These are phyloP conservation scores for Colletotrichum somersetense DNA, from an alignment of 2,329 filamentous ascomycete species.

Conservation along the genomic window DNA sequence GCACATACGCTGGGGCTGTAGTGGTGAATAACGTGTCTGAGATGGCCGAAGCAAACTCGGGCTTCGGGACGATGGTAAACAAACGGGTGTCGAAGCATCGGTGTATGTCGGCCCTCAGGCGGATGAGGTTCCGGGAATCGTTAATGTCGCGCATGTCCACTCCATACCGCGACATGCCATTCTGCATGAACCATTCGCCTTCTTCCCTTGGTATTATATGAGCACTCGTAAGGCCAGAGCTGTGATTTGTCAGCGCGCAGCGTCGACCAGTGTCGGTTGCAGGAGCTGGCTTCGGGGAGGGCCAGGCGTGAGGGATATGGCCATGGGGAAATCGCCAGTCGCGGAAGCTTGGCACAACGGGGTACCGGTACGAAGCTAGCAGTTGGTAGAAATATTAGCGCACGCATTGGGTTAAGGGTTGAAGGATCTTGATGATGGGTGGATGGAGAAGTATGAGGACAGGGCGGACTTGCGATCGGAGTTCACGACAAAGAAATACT, in stretches of 20 bases:
- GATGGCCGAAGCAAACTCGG: background rate
- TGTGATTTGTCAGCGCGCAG: conserved; percentile 3
- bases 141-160: conserved; percentile 7
- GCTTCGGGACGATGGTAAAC: conserved; percentile 4
- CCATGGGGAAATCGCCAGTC: background rate
- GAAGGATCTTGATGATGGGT: background rate
- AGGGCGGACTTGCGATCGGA: background rate
- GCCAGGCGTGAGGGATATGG: background rate
- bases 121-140: conserved; percentile 10
- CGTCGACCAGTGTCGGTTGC: conserved; percentile 4
- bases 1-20: background rate
- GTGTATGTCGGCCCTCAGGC: conserved; percentile 9
- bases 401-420: background rate
- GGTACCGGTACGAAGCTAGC: background rate
- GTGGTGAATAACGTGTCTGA: background rate
- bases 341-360: background rate
- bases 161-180: conserved; percentile 15
- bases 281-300: background rate
- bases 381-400: background rate
- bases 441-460: background rate
- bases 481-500: background rate
- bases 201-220: conserved; percentile 16
- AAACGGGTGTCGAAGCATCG: conserved; percentile 4
- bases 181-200: conserved; percentile 16
- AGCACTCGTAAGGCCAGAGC: conserved; percentile 4